phyloP scores from a whole-genome alignment of 805 yeast genomes.

The Metschnikowia matae region DNA sequence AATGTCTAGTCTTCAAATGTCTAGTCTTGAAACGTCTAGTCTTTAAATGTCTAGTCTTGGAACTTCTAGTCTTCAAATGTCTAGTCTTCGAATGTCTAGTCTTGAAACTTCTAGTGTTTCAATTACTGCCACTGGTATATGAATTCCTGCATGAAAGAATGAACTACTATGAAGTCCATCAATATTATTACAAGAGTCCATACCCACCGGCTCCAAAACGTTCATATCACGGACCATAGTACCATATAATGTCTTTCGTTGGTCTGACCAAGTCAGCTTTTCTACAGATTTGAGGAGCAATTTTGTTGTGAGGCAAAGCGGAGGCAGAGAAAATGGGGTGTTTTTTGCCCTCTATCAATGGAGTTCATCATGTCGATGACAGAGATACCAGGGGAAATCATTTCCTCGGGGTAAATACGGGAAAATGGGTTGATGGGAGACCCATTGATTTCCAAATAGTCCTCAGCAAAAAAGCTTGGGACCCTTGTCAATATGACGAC shows the following conservation, averaged over 20 bases:
- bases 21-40: no score
- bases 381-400: conserved; percentile 98
- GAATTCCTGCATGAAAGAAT: no score
- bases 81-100: no score
- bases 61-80: no score
- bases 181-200: no score
- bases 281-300: conserved; percentile 99
- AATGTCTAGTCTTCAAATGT: no score
- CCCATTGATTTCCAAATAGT: conserved; percentile 96
- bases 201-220: no score
- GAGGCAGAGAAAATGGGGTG: conserved; percentile 98
- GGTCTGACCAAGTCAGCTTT: conserved; percentile 99
- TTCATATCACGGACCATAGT: no score
- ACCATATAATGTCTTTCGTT: conserved; percentile 75
- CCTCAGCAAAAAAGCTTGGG: conserved; percentile 97
- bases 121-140: no score
- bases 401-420: conserved; percentile 98
- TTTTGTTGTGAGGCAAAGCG: conserved; percentile 98
- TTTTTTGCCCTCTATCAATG: conserved; percentile 99
- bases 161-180: no score
- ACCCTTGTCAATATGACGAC: conserved; percentile 96
- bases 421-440: conserved; percentile 98
- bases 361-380: conserved; percentile 99
- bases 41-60: no score
- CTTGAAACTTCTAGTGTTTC: no score